Evolutionary conservation across 31 red algal species (phyloP).

Genomic region (Porphyra umbilicalis): DNA sequence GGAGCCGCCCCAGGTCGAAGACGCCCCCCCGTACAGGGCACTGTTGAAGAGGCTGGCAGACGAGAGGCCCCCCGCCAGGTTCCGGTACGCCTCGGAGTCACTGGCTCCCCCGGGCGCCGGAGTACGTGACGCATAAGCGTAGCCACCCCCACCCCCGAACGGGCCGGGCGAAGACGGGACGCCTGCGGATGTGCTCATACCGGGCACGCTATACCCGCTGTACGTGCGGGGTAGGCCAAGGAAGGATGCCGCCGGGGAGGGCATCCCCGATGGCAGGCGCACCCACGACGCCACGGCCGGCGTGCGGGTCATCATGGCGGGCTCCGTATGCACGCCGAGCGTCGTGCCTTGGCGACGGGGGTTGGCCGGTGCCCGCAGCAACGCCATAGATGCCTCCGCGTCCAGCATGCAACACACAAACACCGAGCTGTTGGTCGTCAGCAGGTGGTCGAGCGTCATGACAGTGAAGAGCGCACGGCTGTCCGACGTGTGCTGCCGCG

Average conservation of each 20-base stretch:
- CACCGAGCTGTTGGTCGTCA: conserved; percentile 49
- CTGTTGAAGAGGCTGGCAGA: not conserved
- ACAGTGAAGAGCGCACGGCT: conserved; percentile 81
- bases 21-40: not conserved
- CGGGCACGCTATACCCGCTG: not conserved
- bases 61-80: not conserved
- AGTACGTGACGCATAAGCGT: not conserved
- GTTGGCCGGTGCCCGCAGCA: conserved; percentile 59
- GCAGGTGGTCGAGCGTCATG: conserved; percentile 80
- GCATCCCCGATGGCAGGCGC: not conserved
- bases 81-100: not conserved
- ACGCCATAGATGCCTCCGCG: conserved; percentile 82
- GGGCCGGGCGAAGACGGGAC: not conserved
- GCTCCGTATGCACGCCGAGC: conserved; percentile 6
- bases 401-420: conserved; percentile 84
- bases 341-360: conserved; percentile 42
- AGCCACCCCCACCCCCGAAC: not conserved
- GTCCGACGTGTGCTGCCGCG: conserved; percentile 63
- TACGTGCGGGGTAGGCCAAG: not conserved
- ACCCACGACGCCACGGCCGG: not conserved
- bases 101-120: not conserved
- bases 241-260: not conserved
- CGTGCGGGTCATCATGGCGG: not conserved
- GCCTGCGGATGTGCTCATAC: not conserved
- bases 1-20: not conserved